Conservation (phyloP, 1,284 basidiomycete species). For the Ustanciosporium gigantosporum region DNA sequence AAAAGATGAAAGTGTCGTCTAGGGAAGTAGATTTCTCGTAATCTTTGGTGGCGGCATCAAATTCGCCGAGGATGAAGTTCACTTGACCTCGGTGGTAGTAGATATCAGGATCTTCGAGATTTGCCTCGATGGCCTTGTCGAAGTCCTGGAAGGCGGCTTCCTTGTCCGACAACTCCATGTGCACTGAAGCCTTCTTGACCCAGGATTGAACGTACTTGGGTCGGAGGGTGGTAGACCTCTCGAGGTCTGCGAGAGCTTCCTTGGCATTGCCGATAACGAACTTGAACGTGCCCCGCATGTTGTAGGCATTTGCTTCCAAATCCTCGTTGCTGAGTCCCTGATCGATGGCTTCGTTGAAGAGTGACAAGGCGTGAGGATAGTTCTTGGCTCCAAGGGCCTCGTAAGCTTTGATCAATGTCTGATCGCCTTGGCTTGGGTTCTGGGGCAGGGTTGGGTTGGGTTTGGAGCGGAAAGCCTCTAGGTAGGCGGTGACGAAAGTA, state of each 20-base stretch:
- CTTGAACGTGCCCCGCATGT: slow-evolving; percentile 81
- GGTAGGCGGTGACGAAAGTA: slow-evolving; percentile 93
- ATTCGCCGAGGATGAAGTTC: slow-evolving; percentile 93
- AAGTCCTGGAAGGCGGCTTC: slow-evolving; percentile 85
- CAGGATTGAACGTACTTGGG: slow-evolving; percentile 84
- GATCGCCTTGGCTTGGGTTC: slow-evolving; percentile 75
- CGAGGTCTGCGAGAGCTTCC: slow-evolving; percentile 83
- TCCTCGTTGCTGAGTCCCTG: slow-evolving; percentile 77
- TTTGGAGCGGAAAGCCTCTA: slow-evolving; percentile 89
- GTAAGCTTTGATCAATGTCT: slow-evolving; percentile 78
- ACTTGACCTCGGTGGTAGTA: slow-evolving; percentile 99
- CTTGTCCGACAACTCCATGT: slow-evolving; percentile 80
- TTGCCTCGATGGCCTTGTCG: slow-evolving; percentile 81
- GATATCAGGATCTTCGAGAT: slow-evolving; percentile 87
- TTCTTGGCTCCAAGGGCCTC: slow-evolving; percentile 84
- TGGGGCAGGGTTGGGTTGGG: slow-evolving; percentile 76
- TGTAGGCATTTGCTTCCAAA: slow-evolving; percentile 83
- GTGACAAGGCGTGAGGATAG: slow-evolving; percentile 78
- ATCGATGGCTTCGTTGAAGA: slow-evolving; percentile 83
- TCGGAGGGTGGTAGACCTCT: slow-evolving; percentile 74
- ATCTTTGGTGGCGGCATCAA: slow-evolving; percentile 80
- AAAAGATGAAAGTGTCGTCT: slow-evolving; percentile 85
- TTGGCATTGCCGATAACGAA: slow-evolving; percentile 85
- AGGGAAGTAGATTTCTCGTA: slow-evolving; percentile 85
- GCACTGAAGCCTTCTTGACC: slow-evolving; percentile 95